Evolutionary conservation across 148 eudicot species (phyloP).

Genomic region (Vaccinium darrowii): DNA sequence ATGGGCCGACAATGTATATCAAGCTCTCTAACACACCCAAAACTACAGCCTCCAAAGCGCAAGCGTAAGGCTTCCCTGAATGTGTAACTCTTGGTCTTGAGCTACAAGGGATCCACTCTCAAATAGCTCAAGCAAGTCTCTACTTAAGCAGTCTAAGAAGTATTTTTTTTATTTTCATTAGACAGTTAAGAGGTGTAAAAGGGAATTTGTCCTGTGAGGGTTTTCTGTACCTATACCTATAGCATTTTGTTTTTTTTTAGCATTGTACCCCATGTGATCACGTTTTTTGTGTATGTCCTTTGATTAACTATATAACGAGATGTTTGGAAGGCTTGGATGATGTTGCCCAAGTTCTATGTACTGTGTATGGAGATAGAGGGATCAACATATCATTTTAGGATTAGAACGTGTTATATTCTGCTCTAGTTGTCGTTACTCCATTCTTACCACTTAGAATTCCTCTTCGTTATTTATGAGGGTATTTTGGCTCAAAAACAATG

Average conservation of each 20-base stretch:
- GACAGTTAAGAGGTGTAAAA: not conserved
- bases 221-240: not conserved
- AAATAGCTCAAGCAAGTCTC: not conserved
- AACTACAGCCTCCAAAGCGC: not conserved
- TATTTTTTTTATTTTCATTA: not conserved
- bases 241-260: not conserved
- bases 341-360: not conserved
- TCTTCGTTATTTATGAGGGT: not conserved
- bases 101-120: not conserved
- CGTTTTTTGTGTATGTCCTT: slow-evolving; percentile 6
- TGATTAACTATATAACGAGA: not conserved
- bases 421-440: no score
- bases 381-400: not conserved
- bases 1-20: no score
- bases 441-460: not conserved
- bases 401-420: no score
- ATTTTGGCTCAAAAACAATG: not conserved
- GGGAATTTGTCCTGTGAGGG: not conserved
- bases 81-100: not conserved
- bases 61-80: not conserved
- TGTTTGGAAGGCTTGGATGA: not conserved
- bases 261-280: not conserved
- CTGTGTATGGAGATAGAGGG: not conserved
- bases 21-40: not conserved
- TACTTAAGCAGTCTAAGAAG: not conserved